phyloP scores from a whole-genome alignment of 1,284 basidiomycete species.

The Puccinia coronata region DNA sequence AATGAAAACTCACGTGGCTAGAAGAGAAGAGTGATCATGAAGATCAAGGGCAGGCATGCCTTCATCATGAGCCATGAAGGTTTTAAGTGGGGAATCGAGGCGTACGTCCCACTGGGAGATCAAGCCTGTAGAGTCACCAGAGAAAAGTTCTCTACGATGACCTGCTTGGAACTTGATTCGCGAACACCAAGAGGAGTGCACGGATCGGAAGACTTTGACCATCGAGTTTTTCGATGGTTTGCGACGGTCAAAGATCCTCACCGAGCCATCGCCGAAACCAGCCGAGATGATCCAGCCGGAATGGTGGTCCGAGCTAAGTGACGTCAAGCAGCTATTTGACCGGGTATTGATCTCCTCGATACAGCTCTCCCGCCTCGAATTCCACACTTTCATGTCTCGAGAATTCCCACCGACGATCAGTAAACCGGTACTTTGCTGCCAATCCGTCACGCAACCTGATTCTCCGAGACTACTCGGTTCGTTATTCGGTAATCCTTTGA shows the following conservation, averaged over 20 bases:
- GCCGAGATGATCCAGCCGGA: slow-evolving; percentile 80
- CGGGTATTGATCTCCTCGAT: slow-evolving; percentile 84
- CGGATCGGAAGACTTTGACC: slow-evolving; percentile 70
- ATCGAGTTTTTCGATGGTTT: slow-evolving; percentile 81
- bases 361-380: slow-evolving; percentile 85
- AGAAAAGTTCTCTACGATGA: slow-evolving; percentile 73
- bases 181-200: slow-evolving; percentile 88
- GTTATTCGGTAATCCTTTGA: slow-evolving; percentile 40
- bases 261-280: slow-evolving; percentile 87
- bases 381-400: slow-evolving; percentile 86
- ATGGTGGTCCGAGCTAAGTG: slow-evolving; percentile 76
- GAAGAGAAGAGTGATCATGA: slow-evolving; percentile 79
- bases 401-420: slow-evolving; percentile 89
- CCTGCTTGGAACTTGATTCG: slow-evolving; percentile 83
- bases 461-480: slow-evolving; percentile 41
- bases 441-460: slow-evolving; percentile 72
- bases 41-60: slow-evolving; percentile 84
- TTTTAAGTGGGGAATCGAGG: slow-evolving; percentile 68
- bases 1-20: slow-evolving; percentile 73
- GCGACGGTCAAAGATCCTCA: slow-evolving; percentile 89
- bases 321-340: slow-evolving; percentile 83
- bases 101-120: slow-evolving; percentile 92
- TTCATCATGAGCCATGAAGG: slow-evolving; percentile 70
- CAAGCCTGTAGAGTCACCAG: slow-evolving; percentile 89
- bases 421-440: slow-evolving; percentile 86